These are phyloP conservation scores for Hibiscus trionum DNA, from an alignment of 345 rosid genomes.

Conservation along the genomic window DNA sequence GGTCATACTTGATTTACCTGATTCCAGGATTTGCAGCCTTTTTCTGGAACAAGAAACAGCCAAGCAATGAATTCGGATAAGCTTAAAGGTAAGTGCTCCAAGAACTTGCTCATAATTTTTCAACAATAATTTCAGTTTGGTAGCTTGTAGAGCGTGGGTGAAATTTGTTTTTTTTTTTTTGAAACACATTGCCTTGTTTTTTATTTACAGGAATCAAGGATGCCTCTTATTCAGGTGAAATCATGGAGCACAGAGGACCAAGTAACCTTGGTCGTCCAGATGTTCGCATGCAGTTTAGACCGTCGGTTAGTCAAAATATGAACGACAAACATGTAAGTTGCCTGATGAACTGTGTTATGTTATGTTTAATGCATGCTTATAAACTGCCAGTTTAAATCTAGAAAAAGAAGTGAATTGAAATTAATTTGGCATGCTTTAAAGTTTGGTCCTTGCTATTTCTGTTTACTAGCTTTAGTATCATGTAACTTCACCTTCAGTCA, in stretches of 20 bases:
- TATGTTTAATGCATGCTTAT: slow-evolving; percentile 3
- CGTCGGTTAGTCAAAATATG: slow-evolving; percentile 17
- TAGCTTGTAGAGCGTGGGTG: neutral
- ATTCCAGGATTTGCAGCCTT: slow-evolving; percentile 24
- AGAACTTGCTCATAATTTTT: neutral
- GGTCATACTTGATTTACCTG: neutral
- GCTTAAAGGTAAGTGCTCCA: slow-evolving; percentile 21
- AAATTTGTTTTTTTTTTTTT: neutral
- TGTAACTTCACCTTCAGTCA: neutral
- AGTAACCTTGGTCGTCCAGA: slow-evolving; percentile 16
- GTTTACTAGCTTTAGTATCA: neutral
- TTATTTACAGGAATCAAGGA: slow-evolving; percentile 20
- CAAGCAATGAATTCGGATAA: slow-evolving; percentile 22
- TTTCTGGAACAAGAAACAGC: slow-evolving; percentile 22
- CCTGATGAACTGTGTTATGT: neutral
- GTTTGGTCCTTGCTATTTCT: neutral
- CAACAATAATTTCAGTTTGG: neutral
- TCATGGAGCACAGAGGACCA: slow-evolving; percentile 15
- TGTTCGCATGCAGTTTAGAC: slow-evolving; percentile 15
- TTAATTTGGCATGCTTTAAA: neutral
- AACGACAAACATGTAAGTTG: slow-evolving; percentile 21
- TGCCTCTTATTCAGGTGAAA: slow-evolving; percentile 19
- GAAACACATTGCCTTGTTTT: neutral
- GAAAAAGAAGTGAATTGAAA: neutral
- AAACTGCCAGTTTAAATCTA: neutral